These are phyloP conservation scores for Russula abietina DNA, from an alignment of 768 basidiomycete species.

Conservation along the genomic window DNA sequence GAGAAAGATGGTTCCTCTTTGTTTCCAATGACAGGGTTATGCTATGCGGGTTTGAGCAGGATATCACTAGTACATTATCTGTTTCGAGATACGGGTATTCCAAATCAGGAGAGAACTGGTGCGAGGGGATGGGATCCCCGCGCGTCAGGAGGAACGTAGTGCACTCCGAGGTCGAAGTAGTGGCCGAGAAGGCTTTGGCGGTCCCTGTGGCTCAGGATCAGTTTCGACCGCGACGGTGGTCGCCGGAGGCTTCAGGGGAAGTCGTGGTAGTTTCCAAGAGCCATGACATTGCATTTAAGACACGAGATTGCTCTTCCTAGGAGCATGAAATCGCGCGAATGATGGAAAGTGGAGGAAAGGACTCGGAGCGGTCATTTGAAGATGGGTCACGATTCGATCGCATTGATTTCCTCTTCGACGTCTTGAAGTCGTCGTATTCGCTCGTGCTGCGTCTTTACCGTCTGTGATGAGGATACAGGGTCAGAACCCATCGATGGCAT, in stretches of 20 bases:
- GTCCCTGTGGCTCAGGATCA: constrained; percentile 42
- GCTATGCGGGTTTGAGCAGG: constrained; percentile 30
- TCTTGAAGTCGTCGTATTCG: constrained; percentile 43
- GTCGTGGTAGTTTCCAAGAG: constrained; percentile 44
- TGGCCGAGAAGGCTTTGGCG: constrained; percentile 39
- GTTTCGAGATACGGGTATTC: constrained; percentile 8
- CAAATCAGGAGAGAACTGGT: constrained; percentile 30
- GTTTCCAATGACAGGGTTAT: neutral
- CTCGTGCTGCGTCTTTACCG: constrained; percentile 43
- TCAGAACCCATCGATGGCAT: neutral
- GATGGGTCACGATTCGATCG: constrained; percentile 11
- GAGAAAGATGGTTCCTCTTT: constrained; percentile 40
- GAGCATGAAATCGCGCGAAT: neutral
- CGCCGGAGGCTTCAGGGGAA: constrained; percentile 35
- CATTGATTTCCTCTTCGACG: constrained; percentile 20
- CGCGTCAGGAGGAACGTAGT: constrained; percentile 29
- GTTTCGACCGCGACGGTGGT: constrained; percentile 34
- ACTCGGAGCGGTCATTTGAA: neutral
- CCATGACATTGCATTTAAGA: constrained; percentile 32
- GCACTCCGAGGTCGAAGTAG: constrained; percentile 27
- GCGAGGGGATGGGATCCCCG: constrained; percentile 25
- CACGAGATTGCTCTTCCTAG: neutral
- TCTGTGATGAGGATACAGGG: constrained; percentile 31
- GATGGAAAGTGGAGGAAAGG: constrained; percentile 2
- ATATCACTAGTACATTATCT: constrained; percentile 30